Conservation (phyloP, 768 basidiomycete genomes). For the Russula dissimulans region DNA sequence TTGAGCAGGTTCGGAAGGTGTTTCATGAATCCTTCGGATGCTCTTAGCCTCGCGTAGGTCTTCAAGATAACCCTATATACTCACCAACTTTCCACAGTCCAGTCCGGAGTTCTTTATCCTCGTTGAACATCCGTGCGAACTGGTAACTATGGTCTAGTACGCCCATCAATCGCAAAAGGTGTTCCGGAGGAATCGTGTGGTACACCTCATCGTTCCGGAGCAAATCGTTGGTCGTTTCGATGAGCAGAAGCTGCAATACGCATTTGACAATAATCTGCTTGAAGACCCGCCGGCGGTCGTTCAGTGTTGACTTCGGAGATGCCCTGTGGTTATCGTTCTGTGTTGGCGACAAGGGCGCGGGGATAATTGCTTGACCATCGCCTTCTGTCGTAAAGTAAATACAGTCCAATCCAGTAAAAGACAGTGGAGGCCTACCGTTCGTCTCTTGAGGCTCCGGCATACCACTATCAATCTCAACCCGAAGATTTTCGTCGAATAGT, state of each 20-base stretch:
- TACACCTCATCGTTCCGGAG: constrained; percentile 90
- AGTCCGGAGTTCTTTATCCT: constrained; percentile 93
- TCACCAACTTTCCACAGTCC: constrained; percentile 98
- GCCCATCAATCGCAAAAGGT: constrained; percentile 87
- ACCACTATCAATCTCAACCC: constrained; percentile 68
- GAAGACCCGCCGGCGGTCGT: constrained; percentile 79
- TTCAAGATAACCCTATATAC: constrained; percentile 28
- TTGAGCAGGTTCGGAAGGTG: constrained; percentile 95
- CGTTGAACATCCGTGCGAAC: constrained; percentile 95
- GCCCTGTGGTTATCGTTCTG: constrained; percentile 39
- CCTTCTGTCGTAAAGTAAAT: constrained; percentile 38
- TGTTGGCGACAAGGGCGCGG: constrained; percentile 81
- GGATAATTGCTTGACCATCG: constrained; percentile 61
- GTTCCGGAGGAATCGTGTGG: constrained; percentile 86
- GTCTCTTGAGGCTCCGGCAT: constrained; percentile 46
- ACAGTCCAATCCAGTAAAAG: neutral
- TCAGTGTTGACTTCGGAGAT: constrained; percentile 45
- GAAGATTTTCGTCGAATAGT: constrained; percentile 84
- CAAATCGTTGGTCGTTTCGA: constrained; percentile 94
- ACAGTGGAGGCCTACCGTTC: constrained; percentile 19
- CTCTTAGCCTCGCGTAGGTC: neutral
- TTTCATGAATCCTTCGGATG: constrained; percentile 90
- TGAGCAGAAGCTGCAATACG: constrained; percentile 89
- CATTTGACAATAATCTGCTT: constrained; percentile 99
- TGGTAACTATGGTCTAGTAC: constrained; percentile 96